These are phyloP conservation scores for Aphanomyces invadans DNA, from an alignment of 352 stramenopile species.

Conservation along the genomic window DNA sequence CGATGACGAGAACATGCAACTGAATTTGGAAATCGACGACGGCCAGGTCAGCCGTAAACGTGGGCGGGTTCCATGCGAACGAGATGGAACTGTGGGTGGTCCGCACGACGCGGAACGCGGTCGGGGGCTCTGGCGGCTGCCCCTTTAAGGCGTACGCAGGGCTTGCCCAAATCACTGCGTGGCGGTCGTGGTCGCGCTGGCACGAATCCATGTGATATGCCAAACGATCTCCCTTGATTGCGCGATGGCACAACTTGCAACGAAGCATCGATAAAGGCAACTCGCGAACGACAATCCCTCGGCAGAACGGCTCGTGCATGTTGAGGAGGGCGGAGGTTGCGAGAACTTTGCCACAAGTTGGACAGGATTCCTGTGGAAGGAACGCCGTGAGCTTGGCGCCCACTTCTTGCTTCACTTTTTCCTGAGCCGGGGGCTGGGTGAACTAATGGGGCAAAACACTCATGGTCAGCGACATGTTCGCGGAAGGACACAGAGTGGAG, in stretches of 20 bases:
- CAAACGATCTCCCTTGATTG: background rate
- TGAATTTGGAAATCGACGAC: slow-evolving; percentile 23
- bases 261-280: background rate
- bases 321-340: background rate
- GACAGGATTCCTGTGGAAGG: background rate
- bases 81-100: slow-evolving; percentile 20
- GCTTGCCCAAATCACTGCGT: background rate
- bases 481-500: background rate
- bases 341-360: background rate
- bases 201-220: background rate
- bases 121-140: slow-evolving; percentile 12
- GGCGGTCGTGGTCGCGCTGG: background rate
- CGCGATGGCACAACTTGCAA: slow-evolving; percentile 2
- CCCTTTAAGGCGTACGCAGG: background rate
- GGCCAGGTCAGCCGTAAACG: slow-evolving; percentile 24
- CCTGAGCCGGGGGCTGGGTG: background rate
- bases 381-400: background rate
- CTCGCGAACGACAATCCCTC: background rate
- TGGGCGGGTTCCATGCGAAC: slow-evolving; percentile 23
- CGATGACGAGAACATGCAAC: slow-evolving; percentile 3
- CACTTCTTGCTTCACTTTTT: background rate
- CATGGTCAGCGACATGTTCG: background rate
- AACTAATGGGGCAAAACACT: background rate
- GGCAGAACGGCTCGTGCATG: slow-evolving; percentile 2
- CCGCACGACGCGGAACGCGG: slow-evolving; percentile 7